Base-by-base conservation (phyloP, 805 yeast genomes). In the Candida dendrica region DNA sequence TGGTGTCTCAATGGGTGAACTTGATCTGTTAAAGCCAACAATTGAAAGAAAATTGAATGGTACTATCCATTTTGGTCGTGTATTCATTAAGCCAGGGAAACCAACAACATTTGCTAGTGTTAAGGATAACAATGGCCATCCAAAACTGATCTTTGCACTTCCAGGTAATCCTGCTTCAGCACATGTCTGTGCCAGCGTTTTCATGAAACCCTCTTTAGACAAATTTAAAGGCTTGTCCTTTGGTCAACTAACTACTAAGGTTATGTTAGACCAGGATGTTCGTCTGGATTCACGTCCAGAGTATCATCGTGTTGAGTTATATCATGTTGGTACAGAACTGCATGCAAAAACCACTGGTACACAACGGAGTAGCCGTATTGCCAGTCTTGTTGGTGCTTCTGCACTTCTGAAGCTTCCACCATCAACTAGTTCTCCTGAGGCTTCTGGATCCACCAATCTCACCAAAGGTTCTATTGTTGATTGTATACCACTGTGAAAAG, bases 141-240 rank as follows among this genome's bases (percentile, higher is more conserved):
- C 27, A 27, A 11, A 13, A 40, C 51, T 61, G 3, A 63, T 75
- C 1, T 71, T 75, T 56, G 78, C 74, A 0, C 59, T 75, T 3
- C 81, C 81, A 1, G 81, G 81, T 2, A 75, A 75, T 46, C 81
- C 81, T 8, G 79, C 76, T 0, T 72, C 79, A 4, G 76, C 76
- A 1, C 58, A 65, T 4, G 79, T 74, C 1, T 70, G 77, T 36
- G 59, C 65, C 40, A 61, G 69, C 42, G 48, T 75, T 19, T 74
- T 75, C 56, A 79, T 72, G 0, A 56, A 69, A 11, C 75, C 77
- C 1, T 64, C 75, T 3, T 35, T 73, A 24, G 48, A 67, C 32
- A 56, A 62, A 44, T 59, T 58, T 46, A 55, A 65, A n/a, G 75
- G 75, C 0, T 30, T 50, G 3, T 3, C 41, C 42, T 36, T 44